Evolutionary conservation across 371 early-diverging fungal genomes (phyloP).

Genomic region (Mucor sp.): DNA sequence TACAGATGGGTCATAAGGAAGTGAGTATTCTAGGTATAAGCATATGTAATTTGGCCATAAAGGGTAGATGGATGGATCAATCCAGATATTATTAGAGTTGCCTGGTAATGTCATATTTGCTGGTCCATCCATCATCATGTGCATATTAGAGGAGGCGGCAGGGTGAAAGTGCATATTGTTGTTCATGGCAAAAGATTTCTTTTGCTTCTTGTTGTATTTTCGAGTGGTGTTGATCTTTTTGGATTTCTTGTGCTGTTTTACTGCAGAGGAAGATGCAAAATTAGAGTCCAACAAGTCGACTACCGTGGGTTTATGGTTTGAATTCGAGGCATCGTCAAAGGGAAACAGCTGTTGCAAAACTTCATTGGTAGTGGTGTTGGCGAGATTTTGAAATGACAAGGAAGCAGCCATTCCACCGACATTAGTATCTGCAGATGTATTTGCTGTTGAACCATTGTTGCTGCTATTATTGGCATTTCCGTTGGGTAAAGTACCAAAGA

Average conservation of each 20-base stretch:
- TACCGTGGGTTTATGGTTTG: not conserved
- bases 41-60: slow-evolving; percentile 56
- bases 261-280: not conserved
- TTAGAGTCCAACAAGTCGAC: slow-evolving; percentile 3
- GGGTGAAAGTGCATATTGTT: not conserved
- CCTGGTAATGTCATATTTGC: not conserved
- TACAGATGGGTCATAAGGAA: slow-evolving; percentile 41
- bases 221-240: not conserved
- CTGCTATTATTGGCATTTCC: not conserved
- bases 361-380: slow-evolving; percentile 12
- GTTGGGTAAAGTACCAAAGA: slow-evolving; percentile 10
- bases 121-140: not conserved
- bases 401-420: slow-evolving; percentile 9
- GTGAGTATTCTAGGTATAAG: slow-evolving; percentile 44
- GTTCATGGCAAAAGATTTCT: not conserved
- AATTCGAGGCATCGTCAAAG: not conserved
- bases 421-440: not conserved
- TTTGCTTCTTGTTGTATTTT: slow-evolving; percentile 16
- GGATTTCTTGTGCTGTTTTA: slow-evolving; percentile 2
- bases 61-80: slow-evolving; percentile 20
- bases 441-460: not conserved
- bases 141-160: not conserved
- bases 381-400: slow-evolving; percentile 17
- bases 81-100: slow-evolving; percentile 3
- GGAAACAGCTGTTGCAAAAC: slow-evolving; percentile 19